These are phyloP conservation scores for Hypoxylon sp. DNA, from an alignment of 2,329 filamentous ascomycete genomes.

Conservation along the genomic window DNA sequence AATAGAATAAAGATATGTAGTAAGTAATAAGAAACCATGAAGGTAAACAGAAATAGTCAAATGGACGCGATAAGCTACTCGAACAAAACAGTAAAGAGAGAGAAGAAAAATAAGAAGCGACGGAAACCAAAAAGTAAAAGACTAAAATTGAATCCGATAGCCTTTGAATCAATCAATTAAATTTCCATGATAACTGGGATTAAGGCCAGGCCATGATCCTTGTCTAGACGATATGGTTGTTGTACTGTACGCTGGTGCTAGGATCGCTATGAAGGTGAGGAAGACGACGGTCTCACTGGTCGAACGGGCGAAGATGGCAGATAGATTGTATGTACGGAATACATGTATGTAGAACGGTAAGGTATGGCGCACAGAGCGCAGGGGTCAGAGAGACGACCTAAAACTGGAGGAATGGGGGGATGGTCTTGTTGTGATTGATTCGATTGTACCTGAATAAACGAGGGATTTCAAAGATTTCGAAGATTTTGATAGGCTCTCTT, in stretches of 20 bases:
- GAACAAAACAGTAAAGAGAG: constrained; percentile 6
- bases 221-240: constrained; percentile 25
- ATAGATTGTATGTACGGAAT: constrained; percentile 8
- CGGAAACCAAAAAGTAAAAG: constrained; percentile 16
- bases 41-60: constrained; percentile 17
- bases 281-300: constrained; percentile 21
- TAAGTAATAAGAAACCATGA: constrained; percentile 20
- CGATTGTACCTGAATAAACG: constrained; percentile 22
- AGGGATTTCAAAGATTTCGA: background rate
- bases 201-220: constrained; percentile 43
- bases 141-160: constrained; percentile 20
- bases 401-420: constrained; percentile 14
- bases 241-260: background rate
- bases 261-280: background rate
- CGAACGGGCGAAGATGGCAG: constrained; percentile 14
- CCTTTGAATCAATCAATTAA: constrained; percentile 43
- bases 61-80: constrained; percentile 28
- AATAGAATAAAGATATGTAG: constrained; percentile 25
- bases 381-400: constrained; percentile 11
- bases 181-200: constrained; percentile 43
- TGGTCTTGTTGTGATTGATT: constrained; percentile 5
- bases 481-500: constrained; percentile 22
- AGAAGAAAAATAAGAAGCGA: constrained; percentile 8
- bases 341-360: background rate
- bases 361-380: constrained; percentile 28